Evolutionary conservation across 148 eudicot genomes (phyloP), one percentile per base, ranked within the genome.

Genomic region (Persicaria tinctoria): DNA sequence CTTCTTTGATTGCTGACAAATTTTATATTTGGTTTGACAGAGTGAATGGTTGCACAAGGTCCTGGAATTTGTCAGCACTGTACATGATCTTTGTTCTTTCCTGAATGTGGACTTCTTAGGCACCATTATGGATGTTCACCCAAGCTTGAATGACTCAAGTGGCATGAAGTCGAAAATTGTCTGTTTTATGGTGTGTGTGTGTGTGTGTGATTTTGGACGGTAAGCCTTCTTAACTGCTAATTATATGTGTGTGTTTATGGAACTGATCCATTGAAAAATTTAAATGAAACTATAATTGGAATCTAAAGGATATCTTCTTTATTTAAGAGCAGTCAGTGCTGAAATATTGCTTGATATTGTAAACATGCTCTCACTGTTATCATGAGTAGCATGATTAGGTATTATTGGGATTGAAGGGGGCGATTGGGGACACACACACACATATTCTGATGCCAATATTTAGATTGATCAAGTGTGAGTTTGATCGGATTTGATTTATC

Each of bases 31-130:
- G 78, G 57, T 77, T 46, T 79, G 83, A 75, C 87, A 93, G 98
- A 91, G 98, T 82, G 98, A 89, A 68, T 86, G 98, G 84, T 79
- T 93, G 84, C 97, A 89, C 78, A 93, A 91, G 86, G 97, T 93
- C 74, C 88, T 93, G 83, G 97, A 89, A 74, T 87, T 86, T 85
- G 98, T 93, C 73, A 91, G 94, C 85, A 88, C 91, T 27, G 93
- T 93, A 77, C 98, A 93, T 72, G 97, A 93, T 84, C 93, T 93
- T 70, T 93, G 97, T 77, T 92, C 94, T 75, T 94, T 93, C 57
- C 94, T 93, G 73, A 93, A 97, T 59, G 80, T 93, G 90, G 97
- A 93, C 88, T 93, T 93, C 84, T 86, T 82, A 54, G 83, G 86
- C 79, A 91, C 98, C 10, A 88, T 91, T 72, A 91, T 89, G 13